These are phyloP conservation scores for Vitis hybrid DNA, from an alignment of 177 flowering plant species.

Conservation along the genomic window DNA sequence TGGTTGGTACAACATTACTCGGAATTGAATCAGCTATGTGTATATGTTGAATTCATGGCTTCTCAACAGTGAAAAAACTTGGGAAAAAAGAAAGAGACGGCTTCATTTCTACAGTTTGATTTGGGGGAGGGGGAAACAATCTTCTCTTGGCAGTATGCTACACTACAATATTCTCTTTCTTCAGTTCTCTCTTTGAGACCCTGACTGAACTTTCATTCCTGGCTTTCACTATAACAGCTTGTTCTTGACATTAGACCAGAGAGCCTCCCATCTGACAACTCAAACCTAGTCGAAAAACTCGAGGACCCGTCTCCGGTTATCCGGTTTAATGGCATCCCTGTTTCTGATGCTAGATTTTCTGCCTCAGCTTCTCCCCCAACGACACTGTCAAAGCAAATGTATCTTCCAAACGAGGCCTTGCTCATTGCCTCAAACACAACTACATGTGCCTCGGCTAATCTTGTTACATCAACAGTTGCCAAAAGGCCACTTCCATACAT, in stretches of 20 bases:
- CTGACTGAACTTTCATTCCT: not conserved
- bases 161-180: too few relatives aligned
- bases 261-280: constrained; percentile 45
- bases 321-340: constrained; percentile 27
- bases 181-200: too few relatives aligned
- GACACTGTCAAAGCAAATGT: constrained; percentile 57
- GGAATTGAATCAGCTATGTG: too few relatives aligned
- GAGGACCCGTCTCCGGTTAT: constrained; percentile 12
- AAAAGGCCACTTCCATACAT: constrained; percentile 56
- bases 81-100: too few relatives aligned
- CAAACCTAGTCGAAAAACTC: constrained; percentile 7
- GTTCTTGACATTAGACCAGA: constrained; percentile 33
- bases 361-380: constrained; percentile 40
- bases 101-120: too few relatives aligned
- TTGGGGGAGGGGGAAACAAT: too few relatives aligned
- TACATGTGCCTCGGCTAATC: constrained; percentile 63
- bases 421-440: constrained; percentile 54
- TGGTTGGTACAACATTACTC: too few relatives aligned
- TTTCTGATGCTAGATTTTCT: constrained; percentile 35
- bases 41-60: too few relatives aligned
- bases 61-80: too few relatives aligned
- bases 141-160: too few relatives aligned
- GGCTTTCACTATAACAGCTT: constrained; percentile 16
- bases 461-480: constrained; percentile 56
- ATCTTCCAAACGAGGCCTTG: constrained; percentile 52